These are phyloP conservation scores for Penicillium odoratum DNA, from an alignment of 495 filamentous ascomycete species.

Conservation along the genomic window DNA sequence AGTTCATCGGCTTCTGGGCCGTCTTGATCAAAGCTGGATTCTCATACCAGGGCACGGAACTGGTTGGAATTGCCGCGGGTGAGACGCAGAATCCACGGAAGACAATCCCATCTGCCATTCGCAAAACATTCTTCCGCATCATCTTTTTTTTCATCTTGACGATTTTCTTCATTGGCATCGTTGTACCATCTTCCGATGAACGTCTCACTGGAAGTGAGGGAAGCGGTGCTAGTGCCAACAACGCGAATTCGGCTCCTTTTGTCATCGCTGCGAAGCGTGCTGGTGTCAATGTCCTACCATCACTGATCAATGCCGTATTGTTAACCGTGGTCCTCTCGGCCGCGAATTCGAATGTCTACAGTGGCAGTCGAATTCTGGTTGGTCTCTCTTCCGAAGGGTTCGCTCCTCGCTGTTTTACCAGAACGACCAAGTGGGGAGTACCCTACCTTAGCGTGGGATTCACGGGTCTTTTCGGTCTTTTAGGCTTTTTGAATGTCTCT, in stretches of 20 bases:
- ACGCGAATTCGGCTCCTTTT: slow-evolving; percentile 60
- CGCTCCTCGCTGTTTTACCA: slow-evolving; percentile 57
- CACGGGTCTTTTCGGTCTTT: slow-evolving; percentile 50
- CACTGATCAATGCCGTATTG: slow-evolving; percentile 78
- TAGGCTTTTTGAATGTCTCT: slow-evolving; percentile 54
- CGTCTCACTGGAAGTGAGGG: slow-evolving; percentile 34
- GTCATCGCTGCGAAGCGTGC: slow-evolving; percentile 64
- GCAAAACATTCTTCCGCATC: slow-evolving; percentile 75
- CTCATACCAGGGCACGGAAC: slow-evolving; percentile 72
- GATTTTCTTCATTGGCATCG: slow-evolving; percentile 73
- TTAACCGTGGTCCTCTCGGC: slow-evolving; percentile 70
- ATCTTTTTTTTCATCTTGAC: slow-evolving; percentile 72
- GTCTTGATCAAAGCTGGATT: slow-evolving; percentile 60
- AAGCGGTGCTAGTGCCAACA: slow-evolving; percentile 46
- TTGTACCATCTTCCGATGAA: slow-evolving; percentile 54
- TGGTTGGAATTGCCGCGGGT: slow-evolving; percentile 71
- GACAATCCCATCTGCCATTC: slow-evolving; percentile 70
- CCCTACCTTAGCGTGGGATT: slow-evolving; percentile 52
- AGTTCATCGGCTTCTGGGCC: slow-evolving; percentile 51
- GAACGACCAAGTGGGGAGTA: slow-evolving; percentile 48
- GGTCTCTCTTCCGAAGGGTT: slow-evolving; percentile 61
- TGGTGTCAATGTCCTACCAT: slow-evolving; percentile 63
- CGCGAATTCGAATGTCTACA: slow-evolving; percentile 82
- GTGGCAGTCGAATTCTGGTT: slow-evolving; percentile 64
- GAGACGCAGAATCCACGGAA: slow-evolving; percentile 71